Conservation (phyloP, 495 filamentous ascomycete genomes). For the Xylaria curta region DNA sequence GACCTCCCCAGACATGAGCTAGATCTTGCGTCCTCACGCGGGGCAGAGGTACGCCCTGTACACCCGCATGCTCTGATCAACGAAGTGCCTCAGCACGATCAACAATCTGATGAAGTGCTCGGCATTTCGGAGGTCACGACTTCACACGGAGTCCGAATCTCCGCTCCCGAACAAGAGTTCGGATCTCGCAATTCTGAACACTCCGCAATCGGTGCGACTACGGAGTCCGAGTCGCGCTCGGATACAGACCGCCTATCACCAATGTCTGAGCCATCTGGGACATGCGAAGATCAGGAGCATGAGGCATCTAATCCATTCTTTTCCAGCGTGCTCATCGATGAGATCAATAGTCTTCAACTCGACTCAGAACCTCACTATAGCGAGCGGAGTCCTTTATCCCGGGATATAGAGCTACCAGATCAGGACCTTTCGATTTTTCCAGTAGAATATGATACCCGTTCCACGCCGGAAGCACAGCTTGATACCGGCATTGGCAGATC, state of each 20-base stretch:
- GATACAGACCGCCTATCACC: neutral
- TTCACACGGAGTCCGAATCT: neutral
- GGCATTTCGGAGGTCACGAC: neutral
- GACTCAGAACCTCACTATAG: neutral
- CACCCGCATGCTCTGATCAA: neutral
- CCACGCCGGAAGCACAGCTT: neutral
- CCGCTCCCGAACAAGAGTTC: neutral
- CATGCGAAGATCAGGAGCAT: neutral
- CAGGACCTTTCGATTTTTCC: neutral
- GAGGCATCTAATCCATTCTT: neutral
- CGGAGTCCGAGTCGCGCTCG: neutral
- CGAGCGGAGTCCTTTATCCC: slow-evolving; percentile 9
- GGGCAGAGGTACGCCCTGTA: neutral
- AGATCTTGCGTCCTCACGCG: neutral
- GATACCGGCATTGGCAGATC: neutral
- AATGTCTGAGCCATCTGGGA: neutral
- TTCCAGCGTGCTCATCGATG: neutral
- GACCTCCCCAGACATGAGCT: neutral
- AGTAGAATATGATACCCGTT: neutral
- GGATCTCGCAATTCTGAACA: neutral
- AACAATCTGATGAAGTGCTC: neutral
- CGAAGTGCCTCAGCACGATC: neutral
- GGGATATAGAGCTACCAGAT: slow-evolving; percentile 1
- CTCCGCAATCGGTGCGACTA: neutral
- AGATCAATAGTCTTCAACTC: neutral